Percentiles rank a stretch among this genome's conserved stretches.
Evolutionary conservation across 2,329 filamentous ascomycete species (phyloP).

Genomic region (Beauveria sp.): DNA sequence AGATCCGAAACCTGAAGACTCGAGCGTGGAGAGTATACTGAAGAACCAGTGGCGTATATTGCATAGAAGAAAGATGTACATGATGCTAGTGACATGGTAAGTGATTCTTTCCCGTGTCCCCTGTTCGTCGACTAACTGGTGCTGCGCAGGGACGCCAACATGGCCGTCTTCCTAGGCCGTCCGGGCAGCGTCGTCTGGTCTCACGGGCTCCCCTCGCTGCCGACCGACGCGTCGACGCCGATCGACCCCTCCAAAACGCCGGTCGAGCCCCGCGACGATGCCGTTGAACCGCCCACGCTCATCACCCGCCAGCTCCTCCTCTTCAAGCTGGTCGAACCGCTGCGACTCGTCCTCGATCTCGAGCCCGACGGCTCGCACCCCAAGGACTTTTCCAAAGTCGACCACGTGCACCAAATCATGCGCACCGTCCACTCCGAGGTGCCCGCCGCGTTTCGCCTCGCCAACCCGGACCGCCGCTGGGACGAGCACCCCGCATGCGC

Average conservation of each 20-base stretch:
- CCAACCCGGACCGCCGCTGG: conserved; percentile 50
- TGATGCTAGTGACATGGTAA: conserved; percentile 39
- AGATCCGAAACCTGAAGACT: conserved; percentile 41
- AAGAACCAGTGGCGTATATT: conserved; percentile 54
- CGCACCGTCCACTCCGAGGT: conserved; percentile 39
- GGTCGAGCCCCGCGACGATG: conserved; percentile 37
- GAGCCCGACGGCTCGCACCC: conserved; percentile 49
- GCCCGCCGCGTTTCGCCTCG: conserved; percentile 45
- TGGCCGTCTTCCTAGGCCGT: conserved; percentile 44
- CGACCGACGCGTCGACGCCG: conserved; percentile 46
- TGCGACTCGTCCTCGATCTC: conserved; percentile 47
- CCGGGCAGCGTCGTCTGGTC: conserved; percentile 48
- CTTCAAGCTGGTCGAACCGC: conserved; percentile 37
- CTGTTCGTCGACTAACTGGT: background rate
- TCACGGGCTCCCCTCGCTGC: conserved; percentile 38
- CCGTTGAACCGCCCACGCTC: conserved; percentile 47
- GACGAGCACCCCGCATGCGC: conserved; percentile 43
- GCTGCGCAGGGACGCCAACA: conserved; percentile 44
- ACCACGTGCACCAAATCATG: conserved; percentile 45
- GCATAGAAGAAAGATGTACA: conserved; percentile 47
- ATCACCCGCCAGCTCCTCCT: conserved; percentile 47
- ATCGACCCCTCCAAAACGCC: conserved; percentile 39
- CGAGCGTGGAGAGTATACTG: conserved; percentile 40
- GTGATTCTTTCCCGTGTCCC: background rate
- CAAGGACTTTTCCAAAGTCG: conserved; percentile 46